Evolutionary conservation across 2,329 filamentous ascomycete species (phyloP).

Genomic region (Camillea tinctor): DNA sequence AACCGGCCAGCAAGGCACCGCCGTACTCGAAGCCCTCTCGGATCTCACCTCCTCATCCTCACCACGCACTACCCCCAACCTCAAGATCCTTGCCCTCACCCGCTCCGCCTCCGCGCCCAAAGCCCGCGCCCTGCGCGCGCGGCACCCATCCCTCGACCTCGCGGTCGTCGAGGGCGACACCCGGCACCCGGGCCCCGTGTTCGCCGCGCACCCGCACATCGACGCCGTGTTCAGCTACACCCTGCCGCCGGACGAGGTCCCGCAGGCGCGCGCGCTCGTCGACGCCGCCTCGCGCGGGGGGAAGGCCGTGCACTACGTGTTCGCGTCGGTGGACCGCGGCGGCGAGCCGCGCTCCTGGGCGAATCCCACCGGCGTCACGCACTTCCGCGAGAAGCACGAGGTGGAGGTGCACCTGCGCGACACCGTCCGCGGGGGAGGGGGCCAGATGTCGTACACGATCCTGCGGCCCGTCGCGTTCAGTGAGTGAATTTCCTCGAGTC

Average conservation of each 20-base stretch:
- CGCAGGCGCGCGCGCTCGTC: constrained; percentile 36
- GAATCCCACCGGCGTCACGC: constrained; percentile 52
- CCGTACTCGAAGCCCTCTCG: constrained; percentile 28
- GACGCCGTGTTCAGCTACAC: constrained; percentile 36
- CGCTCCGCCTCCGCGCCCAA: constrained; percentile 29
- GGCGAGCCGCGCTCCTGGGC: constrained; percentile 49
- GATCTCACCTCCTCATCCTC: constrained; percentile 9
- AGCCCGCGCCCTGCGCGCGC: constrained; percentile 25
- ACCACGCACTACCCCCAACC: constrained; percentile 20
- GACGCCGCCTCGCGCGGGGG: constrained; percentile 43
- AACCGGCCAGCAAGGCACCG: constrained; percentile 37
- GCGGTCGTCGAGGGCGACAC: constrained; percentile 36
- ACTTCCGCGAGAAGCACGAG: constrained; percentile 58
- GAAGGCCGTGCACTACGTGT: constrained; percentile 52
- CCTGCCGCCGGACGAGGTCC: constrained; percentile 31
- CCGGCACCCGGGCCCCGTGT: constrained; percentile 32
- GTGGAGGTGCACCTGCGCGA: constrained; percentile 56
- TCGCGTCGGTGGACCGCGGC: constrained; percentile 63
- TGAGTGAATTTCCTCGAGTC: too few species aligned
- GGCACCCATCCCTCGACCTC: constrained; percentile 26
- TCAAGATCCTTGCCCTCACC: constrained; percentile 35
- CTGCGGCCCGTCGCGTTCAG: constrained; percentile 40
- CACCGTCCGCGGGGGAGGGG: constrained; percentile 28
- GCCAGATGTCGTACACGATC: constrained; percentile 36
- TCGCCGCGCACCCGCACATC: constrained; percentile 32